Conservation (phyloP, 1,284 basidiomycete genomes). For the Austroboletus olivaceoglutinosus region DNA sequence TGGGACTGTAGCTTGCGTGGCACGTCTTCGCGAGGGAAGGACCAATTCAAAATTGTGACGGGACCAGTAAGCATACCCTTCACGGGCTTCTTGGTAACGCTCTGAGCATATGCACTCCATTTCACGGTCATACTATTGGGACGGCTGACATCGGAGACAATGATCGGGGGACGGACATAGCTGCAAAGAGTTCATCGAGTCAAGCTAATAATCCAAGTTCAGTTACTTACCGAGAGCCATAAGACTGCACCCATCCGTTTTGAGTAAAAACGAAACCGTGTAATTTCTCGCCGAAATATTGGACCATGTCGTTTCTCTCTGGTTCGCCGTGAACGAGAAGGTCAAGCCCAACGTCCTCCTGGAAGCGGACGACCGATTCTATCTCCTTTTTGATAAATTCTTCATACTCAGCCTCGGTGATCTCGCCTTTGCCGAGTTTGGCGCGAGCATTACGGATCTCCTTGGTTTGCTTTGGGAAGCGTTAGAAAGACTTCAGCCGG, state of each 20-base stretch:
- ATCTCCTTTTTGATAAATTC: slow-evolving; percentile 99
- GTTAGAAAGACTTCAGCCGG: background rate
- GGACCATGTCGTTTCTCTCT: slow-evolving; percentile 99
- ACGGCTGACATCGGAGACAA: slow-evolving; percentile 97
- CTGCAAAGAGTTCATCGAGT: slow-evolving; percentile 47
- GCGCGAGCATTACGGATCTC: slow-evolving; percentile 97
- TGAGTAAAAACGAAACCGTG: slow-evolving; percentile 97
- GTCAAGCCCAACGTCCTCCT: slow-evolving; percentile 95
- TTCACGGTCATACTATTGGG: slow-evolving; percentile 93
- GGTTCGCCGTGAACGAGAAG: slow-evolving; percentile 99
- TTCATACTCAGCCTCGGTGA: slow-evolving; percentile 89
- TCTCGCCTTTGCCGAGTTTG: slow-evolving; percentile 91
- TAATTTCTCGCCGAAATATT: slow-evolving; percentile 99
- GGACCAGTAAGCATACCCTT: slow-evolving; percentile 99
- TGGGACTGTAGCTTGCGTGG: slow-evolving; percentile 96
- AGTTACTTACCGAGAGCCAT: slow-evolving; percentile 73
- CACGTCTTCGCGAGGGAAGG: slow-evolving; percentile 99
- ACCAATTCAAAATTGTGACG: slow-evolving; percentile 99
- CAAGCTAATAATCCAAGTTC: background rate
- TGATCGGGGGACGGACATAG: slow-evolving; percentile 98
- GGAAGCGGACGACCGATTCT: slow-evolving; percentile 91
- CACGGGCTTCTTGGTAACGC: slow-evolving; percentile 91
- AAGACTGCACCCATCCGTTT: slow-evolving; percentile 99
- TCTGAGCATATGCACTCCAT: slow-evolving; percentile 98
- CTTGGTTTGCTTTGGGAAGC: slow-evolving; percentile 83